These are phyloP conservation scores for Jamesozyma hellenica DNA, from an alignment of 805 yeast species.

Conservation along the genomic window DNA sequence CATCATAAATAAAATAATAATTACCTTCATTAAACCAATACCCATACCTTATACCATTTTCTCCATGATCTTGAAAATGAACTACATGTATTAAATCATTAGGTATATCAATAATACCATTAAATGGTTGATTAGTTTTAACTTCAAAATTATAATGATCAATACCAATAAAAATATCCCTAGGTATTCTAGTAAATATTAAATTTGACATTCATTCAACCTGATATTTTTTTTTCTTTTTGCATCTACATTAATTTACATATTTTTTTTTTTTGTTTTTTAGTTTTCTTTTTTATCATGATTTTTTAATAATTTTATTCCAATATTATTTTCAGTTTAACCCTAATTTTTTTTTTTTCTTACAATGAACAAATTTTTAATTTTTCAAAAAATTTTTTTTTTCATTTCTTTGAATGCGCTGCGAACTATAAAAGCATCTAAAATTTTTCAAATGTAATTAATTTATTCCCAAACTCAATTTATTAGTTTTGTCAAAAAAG, in stretches of 20 bases:
- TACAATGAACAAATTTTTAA: no score
- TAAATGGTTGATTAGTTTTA: conserved; percentile 15
- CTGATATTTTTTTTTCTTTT: background rate
- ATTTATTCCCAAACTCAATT: no score
- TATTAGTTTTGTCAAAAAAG: no score
- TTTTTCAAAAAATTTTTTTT: no score
- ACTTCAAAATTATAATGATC: conserved; percentile 21
- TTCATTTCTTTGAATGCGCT: no score
- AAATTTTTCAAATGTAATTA: no score
- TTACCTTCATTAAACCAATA: conserved; percentile 20
- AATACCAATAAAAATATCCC: conserved; percentile 18
- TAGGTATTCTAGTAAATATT: conserved; percentile 6
- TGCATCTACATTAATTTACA: conserved; percentile 1
- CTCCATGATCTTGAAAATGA: conserved; percentile 16
- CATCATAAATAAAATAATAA: conserved; percentile 12
- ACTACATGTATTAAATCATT: conserved; percentile 14
- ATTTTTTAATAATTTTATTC: no score
- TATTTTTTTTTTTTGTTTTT: no score
- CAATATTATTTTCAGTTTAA: no score
- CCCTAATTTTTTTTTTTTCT: no score
- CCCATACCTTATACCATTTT: conserved; percentile 21
- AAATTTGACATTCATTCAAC: conserved; percentile 6
- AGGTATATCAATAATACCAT: conserved; percentile 22
- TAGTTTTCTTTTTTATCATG: no score
- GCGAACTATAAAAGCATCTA: no score